Percentiles rank a stretch among this genome's conserved stretches.
Conservation (phyloP, 2,329 filamentous ascomycete species). For the Cytospora schulzeri region DNA sequence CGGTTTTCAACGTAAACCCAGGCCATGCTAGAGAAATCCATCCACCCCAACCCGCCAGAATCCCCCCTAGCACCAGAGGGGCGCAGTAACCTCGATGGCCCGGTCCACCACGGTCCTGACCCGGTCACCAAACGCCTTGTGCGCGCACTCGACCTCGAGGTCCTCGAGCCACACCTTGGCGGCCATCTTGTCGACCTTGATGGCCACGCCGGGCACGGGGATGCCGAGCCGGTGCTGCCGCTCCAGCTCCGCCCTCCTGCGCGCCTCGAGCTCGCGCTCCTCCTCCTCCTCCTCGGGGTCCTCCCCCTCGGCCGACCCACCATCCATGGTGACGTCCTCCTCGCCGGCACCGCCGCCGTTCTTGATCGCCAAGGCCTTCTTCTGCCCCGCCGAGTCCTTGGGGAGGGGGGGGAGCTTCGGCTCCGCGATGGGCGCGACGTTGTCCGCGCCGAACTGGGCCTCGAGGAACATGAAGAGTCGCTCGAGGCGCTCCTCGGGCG, state of each 20-base stretch:
- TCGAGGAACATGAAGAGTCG: constrained; percentile 95
- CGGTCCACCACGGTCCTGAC: constrained; percentile 88
- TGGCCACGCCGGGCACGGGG: constrained; percentile 84
- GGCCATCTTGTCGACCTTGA: constrained; percentile 83
- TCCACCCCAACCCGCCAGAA: no score
- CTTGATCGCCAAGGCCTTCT: constrained; percentile 25
- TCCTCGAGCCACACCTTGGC: constrained; percentile 92
- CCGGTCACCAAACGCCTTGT: constrained; percentile 77
- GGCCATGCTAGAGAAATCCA: neutral
- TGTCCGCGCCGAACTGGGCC: constrained; percentile 87
- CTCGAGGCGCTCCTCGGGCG: constrained; percentile 74
- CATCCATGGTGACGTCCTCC: constrained; percentile 41
- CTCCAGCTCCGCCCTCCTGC: constrained; percentile 70
- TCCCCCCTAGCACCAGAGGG: constrained; percentile 58
- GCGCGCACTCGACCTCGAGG: constrained; percentile 83
- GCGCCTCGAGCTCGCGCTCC: constrained; percentile 51
- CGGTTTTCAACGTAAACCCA: neutral
- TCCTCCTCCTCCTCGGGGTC: constrained; percentile 40
- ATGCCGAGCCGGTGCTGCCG: constrained; percentile 83
- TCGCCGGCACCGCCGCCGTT: constrained; percentile 35
- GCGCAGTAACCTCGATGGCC: constrained; percentile 83
- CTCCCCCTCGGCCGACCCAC: constrained; percentile 42
- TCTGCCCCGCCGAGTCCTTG: constrained; percentile 17
- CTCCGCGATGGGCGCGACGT: constrained; percentile 74
- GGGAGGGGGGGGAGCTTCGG: constrained; percentile 54